Percentiles rank a stretch among this genome's conserved stretches.
phyloP scores from a whole-genome alignment of 805 yeast species.

The Yarrowia alimentaria region DNA sequence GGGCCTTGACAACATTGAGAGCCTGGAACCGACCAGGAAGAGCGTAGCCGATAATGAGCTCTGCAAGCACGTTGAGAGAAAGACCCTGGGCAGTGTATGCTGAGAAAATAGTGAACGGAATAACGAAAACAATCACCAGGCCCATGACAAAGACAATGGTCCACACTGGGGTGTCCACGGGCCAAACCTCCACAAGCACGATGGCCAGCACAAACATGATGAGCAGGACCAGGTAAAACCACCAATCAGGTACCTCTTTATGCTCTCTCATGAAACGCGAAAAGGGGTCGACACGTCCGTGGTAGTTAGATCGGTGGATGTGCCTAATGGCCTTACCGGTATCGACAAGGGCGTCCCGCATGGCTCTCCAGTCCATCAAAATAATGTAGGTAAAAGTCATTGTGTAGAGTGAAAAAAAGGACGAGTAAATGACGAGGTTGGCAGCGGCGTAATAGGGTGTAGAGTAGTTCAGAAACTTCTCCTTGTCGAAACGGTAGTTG shows the following conservation, averaged over 20 bases:
- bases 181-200: constrained; percentile 44
- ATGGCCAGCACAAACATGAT: constrained; percentile 47
- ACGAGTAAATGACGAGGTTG: constrained; percentile 47
- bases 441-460: constrained; percentile 67
- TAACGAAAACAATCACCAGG: constrained; percentile 53
- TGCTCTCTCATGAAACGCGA: constrained; percentile 49
- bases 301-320: constrained; percentile 1
- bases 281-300: constrained; percentile 44
- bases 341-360: constrained; percentile 31
- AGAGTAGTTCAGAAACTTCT: constrained; percentile 55
- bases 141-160: constrained; percentile 56
- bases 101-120: constrained; percentile 60
- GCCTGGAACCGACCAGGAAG: constrained; percentile 62
- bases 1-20: constrained; percentile 50
- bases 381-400: constrained; percentile 48
- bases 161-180: constrained; percentile 56
- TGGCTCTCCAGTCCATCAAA: constrained; percentile 29
- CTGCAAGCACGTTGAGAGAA: constrained; percentile 60
- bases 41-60: constrained; percentile 62
- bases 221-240: constrained; percentile 50
- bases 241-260: constrained; percentile 52
- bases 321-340: not conserved
- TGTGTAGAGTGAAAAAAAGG: constrained; percentile 56
- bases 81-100: constrained; percentile 58
- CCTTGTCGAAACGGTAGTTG: constrained; percentile 41